phyloP scores from a whole-genome alignment of 2,329 filamentous ascomycete species.

The Colletotrichum sp. region DNA sequence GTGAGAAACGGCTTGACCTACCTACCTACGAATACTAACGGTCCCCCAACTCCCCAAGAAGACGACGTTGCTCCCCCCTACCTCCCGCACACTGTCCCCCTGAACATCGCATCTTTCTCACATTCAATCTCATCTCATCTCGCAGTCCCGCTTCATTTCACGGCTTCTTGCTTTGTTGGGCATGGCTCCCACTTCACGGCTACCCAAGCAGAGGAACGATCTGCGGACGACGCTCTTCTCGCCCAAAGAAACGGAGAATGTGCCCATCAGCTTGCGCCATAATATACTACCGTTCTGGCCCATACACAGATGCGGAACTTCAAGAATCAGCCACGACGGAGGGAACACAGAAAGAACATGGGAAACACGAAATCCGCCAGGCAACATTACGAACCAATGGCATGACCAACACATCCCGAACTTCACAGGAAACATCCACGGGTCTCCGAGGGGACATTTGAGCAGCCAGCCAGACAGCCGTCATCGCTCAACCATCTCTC shows the following conservation, averaged over 20 bases:
- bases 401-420: not conserved
- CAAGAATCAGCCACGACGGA: not conserved
- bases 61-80: not conserved
- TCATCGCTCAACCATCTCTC: not conserved
- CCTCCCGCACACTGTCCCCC: not conserved
- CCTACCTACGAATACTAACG: not conserved
- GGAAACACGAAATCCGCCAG: not conserved
- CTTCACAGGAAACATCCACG: not conserved
- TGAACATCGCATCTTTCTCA: slow-evolving; percentile 1
- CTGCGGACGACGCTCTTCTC: not conserved
- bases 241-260: not conserved
- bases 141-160: slow-evolving; percentile 10
- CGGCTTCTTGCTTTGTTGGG: slow-evolving; percentile 2
- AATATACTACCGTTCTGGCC: not conserved
- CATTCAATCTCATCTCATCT: slow-evolving; percentile 2
- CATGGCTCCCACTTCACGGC: slow-evolving; percentile 1
- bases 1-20: not conserved
- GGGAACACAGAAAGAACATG: not conserved
- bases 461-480: not conserved
- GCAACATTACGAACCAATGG: not conserved
- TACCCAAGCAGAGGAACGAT: slow-evolving; percentile 1
- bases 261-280: not conserved
- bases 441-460: not conserved
- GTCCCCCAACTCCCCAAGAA: not conserved
- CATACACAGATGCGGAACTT: not conserved